Conservation (phyloP, 2,329 filamentous ascomycete species). For the Neophaeococcomyces mojaviensis region DNA sequence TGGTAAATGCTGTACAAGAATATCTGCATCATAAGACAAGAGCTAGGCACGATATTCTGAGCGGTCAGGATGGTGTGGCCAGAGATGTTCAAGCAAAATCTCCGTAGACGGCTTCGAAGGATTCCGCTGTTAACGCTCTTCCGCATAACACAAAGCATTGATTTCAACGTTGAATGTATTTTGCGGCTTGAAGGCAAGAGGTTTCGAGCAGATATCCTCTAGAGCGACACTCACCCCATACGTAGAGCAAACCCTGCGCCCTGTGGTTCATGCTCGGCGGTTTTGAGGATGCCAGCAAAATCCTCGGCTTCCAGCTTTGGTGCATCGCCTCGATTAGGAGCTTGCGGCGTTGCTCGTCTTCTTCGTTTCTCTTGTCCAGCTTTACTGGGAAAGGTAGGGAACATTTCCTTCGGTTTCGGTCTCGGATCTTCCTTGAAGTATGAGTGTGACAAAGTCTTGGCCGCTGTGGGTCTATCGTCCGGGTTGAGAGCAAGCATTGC, state of each 20-base stretch:
- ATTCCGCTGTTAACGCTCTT: no score
- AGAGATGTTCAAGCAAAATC: no score
- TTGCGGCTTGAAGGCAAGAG: no score
- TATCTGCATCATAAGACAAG: no score
- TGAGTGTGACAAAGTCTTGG: conserved; percentile 65
- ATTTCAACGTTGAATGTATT: no score
- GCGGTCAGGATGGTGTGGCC: no score
- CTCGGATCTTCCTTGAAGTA: conserved; percentile 88
- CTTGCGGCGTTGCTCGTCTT: conserved; percentile 67
- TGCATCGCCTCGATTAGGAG: conserved; percentile 68
- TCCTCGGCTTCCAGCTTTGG: conserved; percentile 49
- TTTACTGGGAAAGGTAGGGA: conserved; percentile 93
- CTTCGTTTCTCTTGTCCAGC: conserved; percentile 81
- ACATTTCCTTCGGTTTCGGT: conserved; percentile 84
- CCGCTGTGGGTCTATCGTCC: conserved; percentile 59
- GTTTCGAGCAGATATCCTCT: no score
- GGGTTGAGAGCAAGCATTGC: conserved; percentile 70
- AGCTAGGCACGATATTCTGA: no score
- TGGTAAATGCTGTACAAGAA: no score
- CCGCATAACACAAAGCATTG: no score
- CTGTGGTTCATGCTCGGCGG: conserved; percentile 17
- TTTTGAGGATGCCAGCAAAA: conserved; percentile 61
- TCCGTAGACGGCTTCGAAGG: no score
- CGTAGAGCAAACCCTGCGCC: conserved; percentile 57
- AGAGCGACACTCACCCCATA: conserved; percentile 41